Conservation (phyloP, 2,329 filamentous ascomycete species). For the Lachnellula hyalina region DNA sequence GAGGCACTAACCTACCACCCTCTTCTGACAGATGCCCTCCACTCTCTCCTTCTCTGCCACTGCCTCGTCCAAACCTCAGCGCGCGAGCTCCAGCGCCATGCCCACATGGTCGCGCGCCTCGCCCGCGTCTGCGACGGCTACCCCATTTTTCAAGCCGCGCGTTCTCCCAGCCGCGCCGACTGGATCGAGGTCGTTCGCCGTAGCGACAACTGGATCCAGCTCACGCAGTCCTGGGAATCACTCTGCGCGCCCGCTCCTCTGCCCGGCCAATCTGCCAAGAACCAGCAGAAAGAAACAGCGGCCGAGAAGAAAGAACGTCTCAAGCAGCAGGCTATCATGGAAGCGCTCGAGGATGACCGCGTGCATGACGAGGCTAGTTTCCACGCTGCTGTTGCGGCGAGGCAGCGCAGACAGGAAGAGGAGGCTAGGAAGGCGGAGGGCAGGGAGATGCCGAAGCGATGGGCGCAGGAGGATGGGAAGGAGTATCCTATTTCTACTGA, state of each 20-base stretch:
- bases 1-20: constrained; percentile 78
- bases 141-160: constrained; percentile 69
- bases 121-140: constrained; percentile 71
- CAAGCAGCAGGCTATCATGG: constrained; percentile 61
- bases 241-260: constrained; percentile 60
- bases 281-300: constrained; percentile 39
- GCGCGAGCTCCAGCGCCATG: constrained; percentile 73
- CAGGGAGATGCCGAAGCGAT: constrained; percentile 42
- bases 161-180: constrained; percentile 68
- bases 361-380: constrained; percentile 64
- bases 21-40: constrained; percentile 70
- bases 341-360: constrained; percentile 62
- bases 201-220: constrained; percentile 63
- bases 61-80: constrained; percentile 72
- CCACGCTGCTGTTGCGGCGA: constrained; percentile 55
- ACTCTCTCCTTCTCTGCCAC: constrained; percentile 73
- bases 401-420: constrained; percentile 55
- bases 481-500: constrained; percentile 68
- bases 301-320: constrained; percentile 53
- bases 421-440: constrained; percentile 29
- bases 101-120: constrained; percentile 74
- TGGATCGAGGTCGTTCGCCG: constrained; percentile 72
- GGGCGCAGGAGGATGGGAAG: constrained; percentile 59
- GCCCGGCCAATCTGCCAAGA: constrained; percentile 32
- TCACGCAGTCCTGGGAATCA: constrained; percentile 62